phyloP scores from a whole-genome alignment of 768 basidiomycete genomes.

The Macrolepiota dolichaula region DNA sequence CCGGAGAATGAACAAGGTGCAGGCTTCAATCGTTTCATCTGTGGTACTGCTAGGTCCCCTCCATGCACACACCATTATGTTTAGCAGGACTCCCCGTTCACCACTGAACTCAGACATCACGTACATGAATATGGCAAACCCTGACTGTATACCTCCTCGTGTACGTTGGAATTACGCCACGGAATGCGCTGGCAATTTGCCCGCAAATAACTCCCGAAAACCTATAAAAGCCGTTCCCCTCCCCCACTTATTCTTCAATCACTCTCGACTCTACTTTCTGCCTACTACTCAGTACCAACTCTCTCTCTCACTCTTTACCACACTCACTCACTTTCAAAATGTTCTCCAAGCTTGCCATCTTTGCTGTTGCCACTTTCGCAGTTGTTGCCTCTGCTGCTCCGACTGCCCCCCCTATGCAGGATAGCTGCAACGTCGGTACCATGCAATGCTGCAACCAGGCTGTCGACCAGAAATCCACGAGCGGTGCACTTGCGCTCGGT shows the following conservation, averaged over 20 bases:
- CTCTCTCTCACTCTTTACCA: not conserved
- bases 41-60: too few relatives aligned
- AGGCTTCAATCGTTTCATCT: too few relatives aligned
- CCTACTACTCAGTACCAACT: not conserved
- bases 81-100: too few relatives aligned
- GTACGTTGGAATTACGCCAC: too few relatives aligned
- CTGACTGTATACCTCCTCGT: too few relatives aligned
- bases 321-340: slow-evolving; percentile 1
- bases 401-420: not conserved
- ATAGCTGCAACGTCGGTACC: not conserved
- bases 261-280: not conserved
- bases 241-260: not conserved
- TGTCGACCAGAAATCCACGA: too few relatives aligned
- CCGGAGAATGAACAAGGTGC: too few relatives aligned
- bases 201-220: not conserved
- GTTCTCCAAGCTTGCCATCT: slow-evolving; percentile 6
- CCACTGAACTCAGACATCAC: too few relatives aligned
- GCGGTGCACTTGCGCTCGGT: not conserved
- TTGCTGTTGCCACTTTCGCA: slow-evolving; percentile 5
- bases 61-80: too few relatives aligned
- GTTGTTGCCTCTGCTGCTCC: slow-evolving; percentile 1
- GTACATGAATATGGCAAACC: too few relatives aligned
- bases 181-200: too few relatives aligned
- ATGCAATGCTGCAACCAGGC: not conserved
- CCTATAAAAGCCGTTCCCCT: not conserved